These are phyloP conservation scores for Amanita phalloides DNA, from an alignment of 768 basidiomycete species.

Conservation along the genomic window DNA sequence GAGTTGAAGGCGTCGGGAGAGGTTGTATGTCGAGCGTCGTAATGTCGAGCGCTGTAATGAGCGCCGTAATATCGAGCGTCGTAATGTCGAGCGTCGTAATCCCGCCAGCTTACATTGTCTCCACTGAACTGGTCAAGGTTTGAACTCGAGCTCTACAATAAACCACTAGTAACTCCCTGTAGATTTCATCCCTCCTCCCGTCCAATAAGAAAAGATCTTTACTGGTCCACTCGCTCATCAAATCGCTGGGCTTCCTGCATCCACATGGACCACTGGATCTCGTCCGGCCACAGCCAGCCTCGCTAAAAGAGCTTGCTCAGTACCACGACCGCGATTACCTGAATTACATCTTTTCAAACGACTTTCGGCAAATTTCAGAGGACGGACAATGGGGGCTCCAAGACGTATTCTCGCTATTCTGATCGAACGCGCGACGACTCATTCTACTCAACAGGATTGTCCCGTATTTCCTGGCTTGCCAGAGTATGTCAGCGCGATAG, in stretches of 20 bases:
- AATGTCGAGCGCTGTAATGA: neutral
- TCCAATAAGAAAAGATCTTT: conserved; percentile 59
- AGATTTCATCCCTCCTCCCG: conserved; percentile 46
- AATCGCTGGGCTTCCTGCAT: conserved; percentile 36
- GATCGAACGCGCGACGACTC: neutral
- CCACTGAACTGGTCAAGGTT: conserved; percentile 47
- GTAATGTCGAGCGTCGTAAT: too few species aligned
- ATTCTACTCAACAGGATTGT: conserved; percentile 50
- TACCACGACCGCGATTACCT: conserved; percentile 73
- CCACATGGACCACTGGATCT: conserved; percentile 27
- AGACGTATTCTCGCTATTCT: conserved; percentile 16
- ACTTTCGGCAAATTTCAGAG: conserved; percentile 12
- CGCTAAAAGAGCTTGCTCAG: conserved; percentile 39
- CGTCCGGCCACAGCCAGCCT: conserved; percentile 44
- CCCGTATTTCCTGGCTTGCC: conserved; percentile 62
- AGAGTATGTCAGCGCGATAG: conserved; percentile 61
- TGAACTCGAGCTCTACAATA: neutral
- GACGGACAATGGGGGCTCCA: conserved; percentile 35
- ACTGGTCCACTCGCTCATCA: conserved; percentile 54
- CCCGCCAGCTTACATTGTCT: conserved; percentile 29
- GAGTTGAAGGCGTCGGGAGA: conserved; percentile 72
- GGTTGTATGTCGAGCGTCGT: conserved; percentile 72
- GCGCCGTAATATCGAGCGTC: too few species aligned
- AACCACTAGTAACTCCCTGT: too few species aligned
- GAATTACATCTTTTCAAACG: conserved; percentile 37